These are phyloP conservation scores for Mrakia frigida DNA, from an alignment of 768 basidiomycete species.

Conservation along the genomic window DNA sequence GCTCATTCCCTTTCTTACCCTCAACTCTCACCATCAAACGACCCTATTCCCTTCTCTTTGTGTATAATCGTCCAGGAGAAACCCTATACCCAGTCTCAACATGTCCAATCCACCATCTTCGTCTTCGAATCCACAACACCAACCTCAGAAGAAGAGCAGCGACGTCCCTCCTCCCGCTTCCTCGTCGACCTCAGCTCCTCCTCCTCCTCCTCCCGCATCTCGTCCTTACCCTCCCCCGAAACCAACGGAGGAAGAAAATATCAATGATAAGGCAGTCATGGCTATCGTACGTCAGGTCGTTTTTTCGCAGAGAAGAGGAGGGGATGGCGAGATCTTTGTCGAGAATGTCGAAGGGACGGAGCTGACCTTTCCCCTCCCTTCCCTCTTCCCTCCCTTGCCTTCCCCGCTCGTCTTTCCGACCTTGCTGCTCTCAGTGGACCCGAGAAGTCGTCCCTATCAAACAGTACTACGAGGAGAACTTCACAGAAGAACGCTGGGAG, in stretches of 20 bases:
- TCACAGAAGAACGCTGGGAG: neutral
- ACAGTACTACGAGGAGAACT: slow-evolving; percentile 1
- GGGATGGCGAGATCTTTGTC: neutral
- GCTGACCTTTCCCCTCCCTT: neutral
- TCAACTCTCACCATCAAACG: too few relatives aligned
- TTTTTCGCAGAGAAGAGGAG: neutral
- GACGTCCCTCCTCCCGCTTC: neutral
- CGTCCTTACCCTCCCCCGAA: neutral
- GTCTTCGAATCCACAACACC: neutral
- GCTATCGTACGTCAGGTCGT: neutral
- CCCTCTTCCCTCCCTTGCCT: neutral
- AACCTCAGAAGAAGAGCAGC: neutral
- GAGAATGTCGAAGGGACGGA: neutral
- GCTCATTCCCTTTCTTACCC: too few relatives aligned
- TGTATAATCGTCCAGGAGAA: too few relatives aligned
- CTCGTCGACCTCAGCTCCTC: neutral
- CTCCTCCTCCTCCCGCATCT: neutral
- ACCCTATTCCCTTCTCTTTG: too few relatives aligned
- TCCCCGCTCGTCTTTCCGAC: neutral
- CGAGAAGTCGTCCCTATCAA: neutral
- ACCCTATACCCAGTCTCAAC: neutral
- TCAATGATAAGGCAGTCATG: slow-evolving; percentile 3
- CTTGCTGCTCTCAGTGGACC: neutral
- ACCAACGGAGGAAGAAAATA: neutral
- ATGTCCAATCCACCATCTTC: neutral